Base-by-base conservation (phyloP, 139 green algal species). In the Chlorella sp. region DNA sequence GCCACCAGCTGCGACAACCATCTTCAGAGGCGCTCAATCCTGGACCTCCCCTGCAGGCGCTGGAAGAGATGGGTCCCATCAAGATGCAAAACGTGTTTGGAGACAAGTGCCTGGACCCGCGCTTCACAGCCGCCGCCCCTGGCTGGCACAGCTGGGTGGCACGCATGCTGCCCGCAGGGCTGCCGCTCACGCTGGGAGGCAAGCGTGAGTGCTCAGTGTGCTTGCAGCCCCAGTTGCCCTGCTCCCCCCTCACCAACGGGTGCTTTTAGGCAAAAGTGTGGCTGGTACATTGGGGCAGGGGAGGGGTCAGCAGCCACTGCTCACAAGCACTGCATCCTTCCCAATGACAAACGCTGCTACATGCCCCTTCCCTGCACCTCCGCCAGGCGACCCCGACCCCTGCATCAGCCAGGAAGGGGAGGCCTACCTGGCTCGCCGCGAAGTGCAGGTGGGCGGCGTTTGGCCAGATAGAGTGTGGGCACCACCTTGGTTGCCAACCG, bases 21-120 rank as follows among this genome's bases (percentile, higher is more conserved):
- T n/a, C n/a, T n/a, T n/a, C n/a, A n/a, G n/a, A n/a, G n/a, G n/a
- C n/a, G n/a, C n/a, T n/a, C n/a, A n/a, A n/a, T n/a, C n/a, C n/a
- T n/a, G n/a, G n/a, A n/a, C n/a, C n/a, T n/a, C n/a, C n/a, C 62
- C 62, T 41, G 41, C 72, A 79, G 72, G 72, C 72, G 23, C 28
- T 79, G 9, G 41, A n/a, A 15, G 72, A 79, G 41, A 79, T 79
- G 72, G 72, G 72, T 28, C 47, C 41, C 72, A 62, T 79, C 23
- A 26, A 79, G 39, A 79, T 79, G 12, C 72, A 79, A 26, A 62
- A 79, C 11, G 44, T 79, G 41, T 38, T 28, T n/a, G 72, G 41
- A 26, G 68, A 47, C 39, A 17, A 23, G 39, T 78, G 38, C 25
- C 38, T 51, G 44, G 44, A 78, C 34, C 38, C 12, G 9, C 11